phyloP scores from a whole-genome alignment of 306 rosid species.

The Calophaca sinica region DNA sequence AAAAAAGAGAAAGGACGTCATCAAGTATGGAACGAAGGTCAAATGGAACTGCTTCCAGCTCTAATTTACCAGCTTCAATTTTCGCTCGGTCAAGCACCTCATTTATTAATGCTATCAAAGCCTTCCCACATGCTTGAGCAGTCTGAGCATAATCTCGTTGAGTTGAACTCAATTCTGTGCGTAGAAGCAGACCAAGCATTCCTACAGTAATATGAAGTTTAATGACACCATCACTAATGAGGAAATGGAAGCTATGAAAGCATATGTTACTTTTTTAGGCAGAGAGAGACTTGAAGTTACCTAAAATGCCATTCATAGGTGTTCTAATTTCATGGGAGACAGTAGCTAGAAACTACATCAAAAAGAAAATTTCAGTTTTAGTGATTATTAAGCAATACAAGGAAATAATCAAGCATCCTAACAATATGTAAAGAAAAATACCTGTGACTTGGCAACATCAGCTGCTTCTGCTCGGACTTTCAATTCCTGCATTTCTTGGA shows the following conservation, averaged over 20 bases:
- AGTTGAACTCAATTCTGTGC: slow-evolving; percentile 87
- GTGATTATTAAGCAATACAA: slow-evolving; percentile 29
- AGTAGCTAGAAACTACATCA: slow-evolving; percentile 85
- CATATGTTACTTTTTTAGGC: not conserved
- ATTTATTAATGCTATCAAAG: slow-evolving; percentile 86
- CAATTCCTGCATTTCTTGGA: slow-evolving; percentile 70
- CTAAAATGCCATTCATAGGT: slow-evolving; percentile 99
- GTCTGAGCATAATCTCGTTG: slow-evolving; percentile 97
- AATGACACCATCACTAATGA: slow-evolving; percentile 21
- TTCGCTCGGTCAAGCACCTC: slow-evolving; percentile 99
- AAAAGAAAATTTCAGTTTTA: slow-evolving; percentile 37
- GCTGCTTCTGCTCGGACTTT: slow-evolving; percentile 95
- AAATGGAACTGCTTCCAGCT: slow-evolving; percentile 96
- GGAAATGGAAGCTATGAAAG: slow-evolving; percentile 4
- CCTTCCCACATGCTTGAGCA: slow-evolving; percentile 97
- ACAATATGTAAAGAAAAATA: slow-evolving; percentile 45
- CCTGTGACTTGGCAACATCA: slow-evolving; percentile 97
- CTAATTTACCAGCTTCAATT: slow-evolving; percentile 95
- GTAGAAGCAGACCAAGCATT: slow-evolving; percentile 95
- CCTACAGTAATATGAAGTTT: slow-evolving; percentile 59
- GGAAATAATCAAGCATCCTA: slow-evolving; percentile 40
- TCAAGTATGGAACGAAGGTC: slow-evolving; percentile 90
- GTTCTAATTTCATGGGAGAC: slow-evolving; percentile 99
- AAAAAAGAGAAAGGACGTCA: slow-evolving; percentile 94
- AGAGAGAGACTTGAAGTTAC: slow-evolving; percentile 53